These are phyloP conservation scores for Simmondsia chinensis DNA, from an alignment of 148 eudicot species.

Conservation along the genomic window DNA sequence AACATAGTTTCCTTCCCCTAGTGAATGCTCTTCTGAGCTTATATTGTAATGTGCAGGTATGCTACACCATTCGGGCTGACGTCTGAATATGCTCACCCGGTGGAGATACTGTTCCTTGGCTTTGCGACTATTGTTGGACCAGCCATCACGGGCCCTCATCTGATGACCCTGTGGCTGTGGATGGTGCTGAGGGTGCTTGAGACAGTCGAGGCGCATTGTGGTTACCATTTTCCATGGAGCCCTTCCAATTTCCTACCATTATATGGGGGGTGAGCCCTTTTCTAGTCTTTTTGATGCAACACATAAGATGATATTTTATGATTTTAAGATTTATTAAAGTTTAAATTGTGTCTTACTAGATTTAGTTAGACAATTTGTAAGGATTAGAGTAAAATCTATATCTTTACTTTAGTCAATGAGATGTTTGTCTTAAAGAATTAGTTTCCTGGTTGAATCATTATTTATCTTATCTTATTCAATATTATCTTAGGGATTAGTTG, in stretches of 20 bases:
- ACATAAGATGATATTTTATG: no score
- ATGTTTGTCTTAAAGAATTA: no score
- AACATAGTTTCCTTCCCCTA: conserved; percentile 3
- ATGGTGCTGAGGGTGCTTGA: conserved; percentile 93
- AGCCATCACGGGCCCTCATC: conserved; percentile 89
- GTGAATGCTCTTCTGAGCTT: conserved; percentile 3
- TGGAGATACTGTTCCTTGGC: conserved; percentile 92
- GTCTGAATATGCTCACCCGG: conserved; percentile 97
- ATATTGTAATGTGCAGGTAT: conserved; percentile 38
- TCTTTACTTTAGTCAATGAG: no score
- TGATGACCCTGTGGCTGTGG: conserved; percentile 91
- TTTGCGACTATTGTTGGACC: conserved; percentile 94
- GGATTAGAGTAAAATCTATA: no score
- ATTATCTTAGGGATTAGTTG: no score
- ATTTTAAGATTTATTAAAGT: no score
- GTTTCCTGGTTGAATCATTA: no score
- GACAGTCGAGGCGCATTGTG: conserved; percentile 95
- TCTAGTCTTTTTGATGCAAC: not conserved
- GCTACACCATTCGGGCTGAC: conserved; percentile 99
- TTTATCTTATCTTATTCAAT: no score
- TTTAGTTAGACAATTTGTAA: no score
- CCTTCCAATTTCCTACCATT: conserved; percentile 76
- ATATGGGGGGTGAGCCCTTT: conserved; percentile 72
- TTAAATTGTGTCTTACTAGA: no score
- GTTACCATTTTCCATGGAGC: conserved; percentile 97